These are phyloP conservation scores for Lunasporangiospora selenospora DNA, from an alignment of 192 early-diverging fungal genomes.

Conservation along the genomic window DNA sequence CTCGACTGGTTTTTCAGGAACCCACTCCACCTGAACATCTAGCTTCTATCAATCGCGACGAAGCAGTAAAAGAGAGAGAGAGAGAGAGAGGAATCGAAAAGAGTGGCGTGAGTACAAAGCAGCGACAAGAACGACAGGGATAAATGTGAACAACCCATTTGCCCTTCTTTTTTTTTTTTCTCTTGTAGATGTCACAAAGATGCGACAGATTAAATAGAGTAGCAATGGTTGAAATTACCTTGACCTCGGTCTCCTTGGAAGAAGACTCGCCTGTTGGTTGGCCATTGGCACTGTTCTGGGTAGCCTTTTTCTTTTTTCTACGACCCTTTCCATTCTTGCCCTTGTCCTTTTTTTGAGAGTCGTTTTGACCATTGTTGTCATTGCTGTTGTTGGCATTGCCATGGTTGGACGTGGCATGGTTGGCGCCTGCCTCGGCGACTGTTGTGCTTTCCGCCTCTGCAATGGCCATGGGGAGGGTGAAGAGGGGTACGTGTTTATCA, in stretches of 20 bases:
- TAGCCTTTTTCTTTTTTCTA: slow-evolving; percentile 41
- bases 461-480: slow-evolving; percentile 21
- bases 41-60: slow-evolving; percentile 9
- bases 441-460: slow-evolving; percentile 9
- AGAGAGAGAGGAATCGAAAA: background rate
- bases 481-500: background rate
- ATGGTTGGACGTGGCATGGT: slow-evolving; percentile 18
- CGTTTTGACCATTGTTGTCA: background rate
- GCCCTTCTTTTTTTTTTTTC: no score
- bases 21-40: slow-evolving; percentile 41
- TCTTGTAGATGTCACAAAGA: no score
- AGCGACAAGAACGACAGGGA: background rate
- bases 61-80: background rate
- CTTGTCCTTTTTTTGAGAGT: slow-evolving; percentile 12
- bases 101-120: background rate
- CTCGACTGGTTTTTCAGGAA: slow-evolving; percentile 28
- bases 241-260: no score
- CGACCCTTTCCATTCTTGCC: slow-evolving; percentile 24
- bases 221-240: no score
- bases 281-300: background rate
- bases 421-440: background rate
- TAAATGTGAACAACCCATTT: no score
- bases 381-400: background rate
- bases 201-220: no score
- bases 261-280: background rate